Base-by-base conservation (phyloP, 768 basidiomycete species). In the Lactarius evosmus region DNA sequence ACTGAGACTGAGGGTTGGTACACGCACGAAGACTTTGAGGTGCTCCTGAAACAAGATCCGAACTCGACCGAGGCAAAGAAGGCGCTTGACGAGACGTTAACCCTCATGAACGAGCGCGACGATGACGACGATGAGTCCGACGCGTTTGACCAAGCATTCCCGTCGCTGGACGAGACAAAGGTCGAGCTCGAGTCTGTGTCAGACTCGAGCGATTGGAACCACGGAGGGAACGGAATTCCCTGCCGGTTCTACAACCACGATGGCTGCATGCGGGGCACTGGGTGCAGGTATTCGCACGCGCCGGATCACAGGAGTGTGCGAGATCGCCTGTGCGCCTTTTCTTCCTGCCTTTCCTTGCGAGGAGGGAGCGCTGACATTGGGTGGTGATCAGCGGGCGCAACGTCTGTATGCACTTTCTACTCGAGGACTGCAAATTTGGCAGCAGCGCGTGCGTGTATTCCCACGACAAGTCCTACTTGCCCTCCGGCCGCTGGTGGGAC, bases 171-270 rank as follows among this genome's bases (percentile, higher is more conserved):
- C 1, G 77, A 77, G 3, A 74, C 75, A 3, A 67, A 73, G 7
- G 62, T 74, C 5, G 78, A 79, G 30, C 70, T 77, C 52, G 78
- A 76, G 8, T 77, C 78, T 1, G 74, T 77, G 9, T 83, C 81
- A 0, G 84, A 85, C 70, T 82, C 82, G 12, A 83, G 81, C 56
- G 84, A 85, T 66, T 83, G 76, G 63, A 73, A 75, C 41, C 83
- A 84, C 62, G 69, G 69, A 1, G 84, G 84, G 4, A 85, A 83
- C 55, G 78, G 78, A 3, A 75, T 78, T 2, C 79, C 84, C 0
- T 86, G 85, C 70, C 76, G 79, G 51, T 82, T 81, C 69, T 84
- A 85, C 69, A 86, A 86, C 60, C 83, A 80, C 62, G 74, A 77
- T 19, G 81, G 81, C 0, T 85, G 84, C 68, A 70, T 62, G 11